phyloP scores from a whole-genome alignment of 345 rosid genomes.

The Trapa bicornis region DNA sequence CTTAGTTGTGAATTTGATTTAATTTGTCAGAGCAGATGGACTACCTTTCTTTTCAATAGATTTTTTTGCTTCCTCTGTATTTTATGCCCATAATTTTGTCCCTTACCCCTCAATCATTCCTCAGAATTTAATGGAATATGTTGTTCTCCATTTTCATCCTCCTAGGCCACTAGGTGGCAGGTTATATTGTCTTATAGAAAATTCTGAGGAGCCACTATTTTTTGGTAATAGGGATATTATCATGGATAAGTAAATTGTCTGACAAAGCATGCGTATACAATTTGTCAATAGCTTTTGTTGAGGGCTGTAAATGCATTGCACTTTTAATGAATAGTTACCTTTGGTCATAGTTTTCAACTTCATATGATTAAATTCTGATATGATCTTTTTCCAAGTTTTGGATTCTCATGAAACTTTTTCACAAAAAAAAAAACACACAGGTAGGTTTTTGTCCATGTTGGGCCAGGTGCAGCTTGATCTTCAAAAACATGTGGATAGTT shows the following conservation, averaged over 20 bases:
- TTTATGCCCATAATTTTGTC: neutral
- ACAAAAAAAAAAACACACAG: slow-evolving; percentile 23
- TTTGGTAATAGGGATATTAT: neutral
- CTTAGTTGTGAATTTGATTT: too few relatives aligned
- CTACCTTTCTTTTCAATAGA: neutral
- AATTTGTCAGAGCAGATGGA: neutral
- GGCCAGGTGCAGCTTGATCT: slow-evolving; percentile 81
- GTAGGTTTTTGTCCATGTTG: slow-evolving; percentile 54
- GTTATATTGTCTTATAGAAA: neutral
- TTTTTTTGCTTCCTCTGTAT: neutral
- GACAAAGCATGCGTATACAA: too few relatives aligned
- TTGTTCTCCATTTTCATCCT: neutral
- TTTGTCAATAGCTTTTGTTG: neutral
- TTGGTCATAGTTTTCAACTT: neutral
- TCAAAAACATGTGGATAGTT: slow-evolving; percentile 70
- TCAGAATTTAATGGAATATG: neutral
- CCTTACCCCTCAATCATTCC: neutral
- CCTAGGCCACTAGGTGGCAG: neutral
- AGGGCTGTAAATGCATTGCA: neutral
- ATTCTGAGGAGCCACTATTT: neutral
- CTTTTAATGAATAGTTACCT: neutral
- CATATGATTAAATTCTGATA: neutral
- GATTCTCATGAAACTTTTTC: slow-evolving; percentile 1
- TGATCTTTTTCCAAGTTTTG: neutral
- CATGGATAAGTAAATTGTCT: too few relatives aligned